Conservation (phyloP, 768 basidiomycete species). For the Naematelia aurantialba region DNA sequence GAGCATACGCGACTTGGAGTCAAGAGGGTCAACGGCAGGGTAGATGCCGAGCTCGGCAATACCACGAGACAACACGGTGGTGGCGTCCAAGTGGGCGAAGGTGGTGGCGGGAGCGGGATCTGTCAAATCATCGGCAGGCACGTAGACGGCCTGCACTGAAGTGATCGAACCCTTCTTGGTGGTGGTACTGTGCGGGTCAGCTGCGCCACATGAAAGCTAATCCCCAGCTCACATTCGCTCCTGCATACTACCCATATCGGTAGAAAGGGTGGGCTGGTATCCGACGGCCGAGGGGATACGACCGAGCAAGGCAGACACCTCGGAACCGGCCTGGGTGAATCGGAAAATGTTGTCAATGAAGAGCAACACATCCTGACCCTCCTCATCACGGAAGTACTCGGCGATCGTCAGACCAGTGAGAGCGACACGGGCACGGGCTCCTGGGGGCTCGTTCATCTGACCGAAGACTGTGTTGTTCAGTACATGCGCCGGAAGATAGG, state of each 20-base stretch:
- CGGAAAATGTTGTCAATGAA: constrained; percentile 99
- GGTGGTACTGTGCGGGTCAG: constrained; percentile 59
- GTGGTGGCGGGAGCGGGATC: constrained; percentile 99
- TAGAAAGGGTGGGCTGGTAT: constrained; percentile 99
- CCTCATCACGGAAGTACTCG: constrained; percentile 99
- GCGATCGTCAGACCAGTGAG: constrained; percentile 98
- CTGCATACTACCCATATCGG: constrained; percentile 99
- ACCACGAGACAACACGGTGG: constrained; percentile 97
- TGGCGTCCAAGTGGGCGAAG: constrained; percentile 99
- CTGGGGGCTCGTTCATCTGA: constrained; percentile 99
- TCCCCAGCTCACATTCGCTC: constrained; percentile 68
- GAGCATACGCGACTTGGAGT: constrained; percentile 99
- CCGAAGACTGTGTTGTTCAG: constrained; percentile 70
- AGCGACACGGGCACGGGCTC: constrained; percentile 99
- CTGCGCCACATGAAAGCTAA: neutral
- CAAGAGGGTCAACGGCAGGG: constrained; percentile 98
- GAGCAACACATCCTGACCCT: constrained; percentile 99
- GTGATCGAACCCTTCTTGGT: constrained; percentile 99
- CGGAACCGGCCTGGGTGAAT: constrained; percentile 99
- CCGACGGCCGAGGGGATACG: constrained; percentile 99
- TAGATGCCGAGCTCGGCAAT: constrained; percentile 83
- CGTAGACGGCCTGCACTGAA: constrained; percentile 99
- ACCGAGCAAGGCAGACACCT: constrained; percentile 98
- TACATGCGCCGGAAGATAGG: neutral
- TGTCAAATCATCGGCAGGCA: constrained; percentile 99